Percentiles rank a stretch among this genome's conserved stretches.
These are phyloP conservation scores for Isabelozyma pseudorhagii DNA, from an alignment of 805 yeast species.

Conservation along the genomic window DNA sequence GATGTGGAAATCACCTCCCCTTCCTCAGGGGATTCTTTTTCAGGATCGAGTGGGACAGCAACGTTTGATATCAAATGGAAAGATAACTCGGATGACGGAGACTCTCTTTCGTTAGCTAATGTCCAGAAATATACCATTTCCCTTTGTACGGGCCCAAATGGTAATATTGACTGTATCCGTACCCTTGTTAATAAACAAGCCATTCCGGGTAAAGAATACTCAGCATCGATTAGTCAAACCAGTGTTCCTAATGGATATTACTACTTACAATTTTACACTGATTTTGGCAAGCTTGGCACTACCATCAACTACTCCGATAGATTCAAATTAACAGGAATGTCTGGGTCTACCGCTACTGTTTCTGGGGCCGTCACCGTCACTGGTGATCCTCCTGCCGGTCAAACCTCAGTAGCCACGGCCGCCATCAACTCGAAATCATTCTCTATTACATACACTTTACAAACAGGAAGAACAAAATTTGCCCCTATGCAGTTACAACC, in stretches of 20 bases:
- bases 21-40: slow-evolving; percentile 30
- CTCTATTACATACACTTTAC: slow-evolving; percentile 67
- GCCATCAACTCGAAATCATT: slow-evolving; percentile 45
- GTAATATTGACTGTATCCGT: slow-evolving; percentile 39
- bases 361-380: slow-evolving; percentile 27
- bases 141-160: slow-evolving; percentile 68
- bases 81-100: slow-evolving; percentile 57
- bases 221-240: slow-evolving; percentile 41
- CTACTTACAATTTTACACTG: slow-evolving; percentile 66
- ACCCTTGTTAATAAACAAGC: slow-evolving; percentile 20
- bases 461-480: slow-evolving; percentile 73
- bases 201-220: slow-evolving; percentile 25
- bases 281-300: slow-evolving; percentile 26
- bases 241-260: slow-evolving; percentile 63
- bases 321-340: slow-evolving; percentile 67
- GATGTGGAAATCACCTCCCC: slow-evolving; percentile 50
- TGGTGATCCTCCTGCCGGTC: slow-evolving; percentile 40
- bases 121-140: slow-evolving; percentile 47
- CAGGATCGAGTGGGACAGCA: slow-evolving; percentile 37
- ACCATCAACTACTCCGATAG: slow-evolving; percentile 68
- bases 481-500: slow-evolving; percentile 97
- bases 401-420: slow-evolving; percentile 29
- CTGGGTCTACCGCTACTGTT: slow-evolving; percentile 58
- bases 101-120: slow-evolving; percentile 42
- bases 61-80: slow-evolving; percentile 33